These are phyloP conservation scores for Collybia sordida DNA, from an alignment of 768 basidiomycete genomes.

Conservation along the genomic window DNA sequence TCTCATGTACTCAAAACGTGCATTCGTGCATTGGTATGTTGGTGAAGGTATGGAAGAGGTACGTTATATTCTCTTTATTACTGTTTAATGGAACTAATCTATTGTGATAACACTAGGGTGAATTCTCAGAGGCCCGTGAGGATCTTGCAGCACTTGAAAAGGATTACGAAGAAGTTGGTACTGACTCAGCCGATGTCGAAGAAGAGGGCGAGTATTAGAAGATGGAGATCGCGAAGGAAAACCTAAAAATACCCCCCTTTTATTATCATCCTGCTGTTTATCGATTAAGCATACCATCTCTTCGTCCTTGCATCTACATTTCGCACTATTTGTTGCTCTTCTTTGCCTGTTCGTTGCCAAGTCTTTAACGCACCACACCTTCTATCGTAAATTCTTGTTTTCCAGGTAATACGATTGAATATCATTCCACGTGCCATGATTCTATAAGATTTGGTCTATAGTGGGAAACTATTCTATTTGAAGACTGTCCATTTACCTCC, in stretches of 20 bases:
- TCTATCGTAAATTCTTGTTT: slow-evolving; percentile 8
- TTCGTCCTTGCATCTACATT: slow-evolving; percentile 10
- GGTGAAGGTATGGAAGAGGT: slow-evolving; percentile 99
- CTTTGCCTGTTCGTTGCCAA: slow-evolving; percentile 10
- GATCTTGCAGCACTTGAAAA: slow-evolving; percentile 97
- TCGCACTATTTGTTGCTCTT: slow-evolving; percentile 8
- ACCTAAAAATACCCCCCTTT: slow-evolving; percentile 16
- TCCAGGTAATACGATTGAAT: background rate
- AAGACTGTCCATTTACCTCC: background rate
- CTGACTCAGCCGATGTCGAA: slow-evolving; percentile 72
- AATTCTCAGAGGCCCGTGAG: slow-evolving; percentile 97
- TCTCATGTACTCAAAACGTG: slow-evolving; percentile 94
- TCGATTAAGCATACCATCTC: slow-evolving; percentile 13
- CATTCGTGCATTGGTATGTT: slow-evolving; percentile 93
- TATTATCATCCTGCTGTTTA: slow-evolving; percentile 1
- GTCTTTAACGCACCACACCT: background rate
- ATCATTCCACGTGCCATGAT: background rate
- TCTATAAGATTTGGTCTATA: too few species aligned
- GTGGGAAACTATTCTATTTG: too few species aligned
- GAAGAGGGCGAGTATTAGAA: slow-evolving; percentile 61
- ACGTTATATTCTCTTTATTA: slow-evolving; percentile 14
- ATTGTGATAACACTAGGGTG: slow-evolving; percentile 55
- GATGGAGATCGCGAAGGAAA: slow-evolving; percentile 10
- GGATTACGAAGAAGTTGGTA: slow-evolving; percentile 89
- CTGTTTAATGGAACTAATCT: slow-evolving; percentile 1